Evolutionary conservation across 2,329 filamentous ascomycete genomes (phyloP), one percentile per base, ranked within the genome.

Genomic region (Trichoderma pleuroti): DNA sequence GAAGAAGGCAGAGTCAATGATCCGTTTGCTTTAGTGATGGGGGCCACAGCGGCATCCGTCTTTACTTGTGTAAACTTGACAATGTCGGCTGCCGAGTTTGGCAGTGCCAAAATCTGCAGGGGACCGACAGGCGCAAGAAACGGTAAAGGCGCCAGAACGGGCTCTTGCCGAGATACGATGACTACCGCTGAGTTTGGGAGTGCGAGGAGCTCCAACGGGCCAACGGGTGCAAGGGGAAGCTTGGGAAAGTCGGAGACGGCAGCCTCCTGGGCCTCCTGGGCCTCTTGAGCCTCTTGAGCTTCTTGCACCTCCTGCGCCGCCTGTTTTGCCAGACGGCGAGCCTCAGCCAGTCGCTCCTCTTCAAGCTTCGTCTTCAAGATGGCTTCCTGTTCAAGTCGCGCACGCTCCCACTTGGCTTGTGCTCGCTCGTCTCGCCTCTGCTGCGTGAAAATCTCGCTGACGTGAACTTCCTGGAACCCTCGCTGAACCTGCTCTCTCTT

Each of bases 351-450:
- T 57, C 74, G 72, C 0, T 84, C 84, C 75, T 89, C 87, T 64
- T 82, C 78, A 18, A 82, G 77, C 56, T 82, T 83, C 71, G 90
- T 92, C 77, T 90, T 86, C 73, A 94, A 90, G 73, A 98, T 93
- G 12, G 89, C 92, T 77, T 97, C 92, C 75, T 93, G 90, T 80
- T 98, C 94, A 67, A 91, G 88, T 73, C 92, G 90, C n/a, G 96
- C 96, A 75, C 96, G 87, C 79, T 98, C 94, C 83, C 96, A 90
- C 81, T 99, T 99, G 81, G 93, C 90, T 76, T 93, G 87, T 72
- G 90, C 90, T 59, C 96, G 89, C 80, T 97, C 93, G 74, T 92
- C 89, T 76, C 96, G 88, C 72, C 96, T 86, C 75, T 90, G 86
- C 46, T 87, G 86, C 3, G 95, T 99, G 67, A 90, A 84, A 72